Evolutionary conservation across 2,329 filamentous ascomycete genomes (phyloP).

Genomic region (Colletotrichum acutatum): DNA sequence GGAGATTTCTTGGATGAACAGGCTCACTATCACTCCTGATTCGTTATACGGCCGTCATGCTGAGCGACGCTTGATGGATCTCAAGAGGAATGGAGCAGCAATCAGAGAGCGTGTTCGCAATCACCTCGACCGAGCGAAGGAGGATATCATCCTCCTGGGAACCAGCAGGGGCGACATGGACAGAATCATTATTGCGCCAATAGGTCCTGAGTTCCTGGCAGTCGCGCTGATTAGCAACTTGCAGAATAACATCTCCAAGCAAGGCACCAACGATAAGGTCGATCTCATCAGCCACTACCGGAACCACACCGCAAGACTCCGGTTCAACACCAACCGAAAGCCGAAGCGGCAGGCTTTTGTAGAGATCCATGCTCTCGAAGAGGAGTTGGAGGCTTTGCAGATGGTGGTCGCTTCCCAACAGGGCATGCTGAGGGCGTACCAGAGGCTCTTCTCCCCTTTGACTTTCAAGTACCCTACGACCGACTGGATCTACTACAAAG

Average conservation of each 20-base stretch:
- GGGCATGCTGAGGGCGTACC: background rate
- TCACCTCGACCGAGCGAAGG: slow-evolving; percentile 32
- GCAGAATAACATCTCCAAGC: slow-evolving; percentile 15
- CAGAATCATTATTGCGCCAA: slow-evolving; percentile 3
- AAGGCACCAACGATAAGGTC: background rate
- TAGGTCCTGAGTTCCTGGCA: slow-evolving; percentile 33
- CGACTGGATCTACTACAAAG: slow-evolving; percentile 5
- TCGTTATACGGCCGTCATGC: background rate
- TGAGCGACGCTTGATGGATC: slow-evolving; percentile 5
- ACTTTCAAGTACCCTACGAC: slow-evolving; percentile 4
- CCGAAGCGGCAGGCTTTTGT: slow-evolving; percentile 36
- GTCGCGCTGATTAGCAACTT: slow-evolving; percentile 6
- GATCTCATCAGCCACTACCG: slow-evolving; percentile 31
- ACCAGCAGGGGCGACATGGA: slow-evolving; percentile 27
- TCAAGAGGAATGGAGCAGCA: background rate
- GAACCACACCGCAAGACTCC: slow-evolving; percentile 10
- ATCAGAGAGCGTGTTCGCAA: background rate
- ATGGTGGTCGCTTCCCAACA: slow-evolving; percentile 23
- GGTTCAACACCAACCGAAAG: slow-evolving; percentile 26
- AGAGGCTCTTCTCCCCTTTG: background rate
- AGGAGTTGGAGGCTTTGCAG: slow-evolving; percentile 37
- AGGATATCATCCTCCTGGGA: slow-evolving; percentile 37
- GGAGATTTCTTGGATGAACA: slow-evolving; percentile 27
- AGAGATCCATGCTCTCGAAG: slow-evolving; percentile 36
- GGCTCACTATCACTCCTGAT: background rate